Percentiles rank a stretch among this genome's conserved stretches.
These are phyloP conservation scores for Fomitopsis betulina DNA, from an alignment of 1,284 basidiomycete species.

Conservation along the genomic window DNA sequence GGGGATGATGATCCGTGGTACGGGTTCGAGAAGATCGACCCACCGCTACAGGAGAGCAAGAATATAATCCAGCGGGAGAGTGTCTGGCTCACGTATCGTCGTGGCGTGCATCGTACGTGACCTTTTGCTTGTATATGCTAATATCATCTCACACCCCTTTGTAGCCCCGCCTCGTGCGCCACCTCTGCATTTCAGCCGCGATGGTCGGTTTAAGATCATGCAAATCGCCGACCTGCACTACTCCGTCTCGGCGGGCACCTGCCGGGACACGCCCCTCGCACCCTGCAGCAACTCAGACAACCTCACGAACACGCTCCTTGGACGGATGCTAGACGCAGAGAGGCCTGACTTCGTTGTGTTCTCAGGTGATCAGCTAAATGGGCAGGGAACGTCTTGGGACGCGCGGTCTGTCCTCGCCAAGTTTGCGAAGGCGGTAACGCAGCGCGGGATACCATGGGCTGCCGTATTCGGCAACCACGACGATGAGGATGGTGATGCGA, in stretches of 20 bases:
- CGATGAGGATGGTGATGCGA: slow-evolving; percentile 57
- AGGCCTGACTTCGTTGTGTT: slow-evolving; percentile 90
- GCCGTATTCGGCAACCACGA: slow-evolving; percentile 94
- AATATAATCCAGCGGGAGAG: slow-evolving; percentile 33
- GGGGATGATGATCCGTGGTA: slow-evolving; percentile 80
- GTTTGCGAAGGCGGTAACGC: slow-evolving; percentile 75
- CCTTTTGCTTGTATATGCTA: not conserved
- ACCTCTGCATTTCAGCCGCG: slow-evolving; percentile 74
- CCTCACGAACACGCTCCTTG: slow-evolving; percentile 68
- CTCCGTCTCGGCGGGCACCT: slow-evolving; percentile 69
- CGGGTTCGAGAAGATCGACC: slow-evolving; percentile 73
- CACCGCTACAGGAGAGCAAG: slow-evolving; percentile 41
- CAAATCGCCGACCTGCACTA: slow-evolving; percentile 91
- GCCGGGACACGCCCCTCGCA: slow-evolving; percentile 57
- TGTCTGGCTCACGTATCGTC: slow-evolving; percentile 56
- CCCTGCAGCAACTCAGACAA: slow-evolving; percentile 68
- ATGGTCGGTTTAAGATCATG: slow-evolving; percentile 84
- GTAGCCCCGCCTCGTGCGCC: slow-evolving; percentile 64
- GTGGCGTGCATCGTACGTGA: slow-evolving; percentile 59
- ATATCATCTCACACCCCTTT: not conserved
- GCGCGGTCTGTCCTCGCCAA: slow-evolving; percentile 82
- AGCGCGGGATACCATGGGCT: slow-evolving; percentile 81
- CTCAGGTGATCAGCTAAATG: slow-evolving; percentile 83
- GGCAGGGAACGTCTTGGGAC: slow-evolving; percentile 87
- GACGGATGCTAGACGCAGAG: slow-evolving; percentile 71